phyloP scores from a whole-genome alignment of 106 monocot species.

The Apostasia ramifera region DNA sequence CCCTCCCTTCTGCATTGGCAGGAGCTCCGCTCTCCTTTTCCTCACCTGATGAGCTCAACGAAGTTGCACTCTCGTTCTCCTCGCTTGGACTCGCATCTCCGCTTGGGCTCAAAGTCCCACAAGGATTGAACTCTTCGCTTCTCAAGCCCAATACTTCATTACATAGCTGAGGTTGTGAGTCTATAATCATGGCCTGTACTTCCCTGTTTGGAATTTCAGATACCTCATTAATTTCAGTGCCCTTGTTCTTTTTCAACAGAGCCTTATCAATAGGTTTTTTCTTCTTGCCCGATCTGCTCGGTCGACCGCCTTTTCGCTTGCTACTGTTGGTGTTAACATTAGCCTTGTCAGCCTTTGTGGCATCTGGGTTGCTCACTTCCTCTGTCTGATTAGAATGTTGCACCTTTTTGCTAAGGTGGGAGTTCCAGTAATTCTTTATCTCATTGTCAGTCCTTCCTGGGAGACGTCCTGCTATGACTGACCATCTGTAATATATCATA shows the following conservation, averaged over 20 bases:
- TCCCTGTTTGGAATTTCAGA: background rate
- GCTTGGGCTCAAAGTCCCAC: background rate
- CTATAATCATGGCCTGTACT: background rate
- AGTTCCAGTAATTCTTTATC: constrained; percentile 11
- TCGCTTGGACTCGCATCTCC: background rate
- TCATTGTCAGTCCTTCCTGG: constrained; percentile 7
- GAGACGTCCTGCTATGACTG: constrained; percentile 3
- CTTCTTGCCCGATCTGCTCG: background rate
- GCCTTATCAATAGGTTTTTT: background rate
- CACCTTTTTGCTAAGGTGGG: constrained; percentile 5
- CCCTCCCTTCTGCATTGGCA: background rate
- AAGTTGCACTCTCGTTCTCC: background rate
- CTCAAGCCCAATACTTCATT: background rate
- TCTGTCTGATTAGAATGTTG: background rate
- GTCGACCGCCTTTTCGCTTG: constrained; percentile 5
- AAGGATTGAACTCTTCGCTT: background rate
- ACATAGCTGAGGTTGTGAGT: background rate
- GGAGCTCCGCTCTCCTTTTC: background rate
- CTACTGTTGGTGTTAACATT: background rate
- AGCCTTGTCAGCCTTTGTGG: background rate
- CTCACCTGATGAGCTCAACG: background rate
- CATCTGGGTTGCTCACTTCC: background rate
- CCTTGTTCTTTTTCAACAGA: background rate
- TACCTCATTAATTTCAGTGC: background rate
- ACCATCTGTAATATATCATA: background rate